Base-by-base conservation (phyloP, 306 rosid genomes). In the Castanea sativa region DNA sequence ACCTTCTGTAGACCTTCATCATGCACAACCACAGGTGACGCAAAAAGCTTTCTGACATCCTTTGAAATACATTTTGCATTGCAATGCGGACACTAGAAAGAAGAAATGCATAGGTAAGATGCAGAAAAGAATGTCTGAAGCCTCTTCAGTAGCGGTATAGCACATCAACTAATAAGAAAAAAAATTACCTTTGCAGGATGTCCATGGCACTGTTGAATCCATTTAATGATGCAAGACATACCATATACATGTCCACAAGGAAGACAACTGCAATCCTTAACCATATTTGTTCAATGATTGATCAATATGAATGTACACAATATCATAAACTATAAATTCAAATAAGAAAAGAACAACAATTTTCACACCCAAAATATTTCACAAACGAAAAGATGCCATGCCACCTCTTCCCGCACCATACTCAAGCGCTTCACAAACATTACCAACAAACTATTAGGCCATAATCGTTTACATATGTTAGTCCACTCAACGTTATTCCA, bases 191-290 rank as follows among this genome's bases (percentile, higher is more conserved):
- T 75, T 25, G 78, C 57, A 61, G 23, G 23, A 21, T 15, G 4
- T 75, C 71, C 57, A 35, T 56, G 70, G 27, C 25, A 14, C 19
- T 23, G 55, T 15, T 43, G 78, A 75, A 60, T 59, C 78, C 78
- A 75, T 35, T 16, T 75, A 7, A 32, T 25, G 45, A 75, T 59
- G 78, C 78, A 75, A 75, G 78, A 75, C 71, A 41, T 21, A 55
- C 78, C 78, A 45, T 60, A 75, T 25, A 75, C 41, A 75, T 75
- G 78, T n/a, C 78, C 78, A 61, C 78, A 75, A 75, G 78, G 71
- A 57, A 59, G 78, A 75, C 78, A 75, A 16, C 78, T 75, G 70
- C 59, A 18, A 73, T 15, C 61, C 60, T 14, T 43, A 73, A 23
- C 51, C 35, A 71, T 71, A 14, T 15, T 20, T 45, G 5, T 51